A percentile compares a stretch with the other conserved stretches of the same genome.
Conservation (phyloP, 306 rosid genomes). For the Ochetophila trinervis region DNA sequence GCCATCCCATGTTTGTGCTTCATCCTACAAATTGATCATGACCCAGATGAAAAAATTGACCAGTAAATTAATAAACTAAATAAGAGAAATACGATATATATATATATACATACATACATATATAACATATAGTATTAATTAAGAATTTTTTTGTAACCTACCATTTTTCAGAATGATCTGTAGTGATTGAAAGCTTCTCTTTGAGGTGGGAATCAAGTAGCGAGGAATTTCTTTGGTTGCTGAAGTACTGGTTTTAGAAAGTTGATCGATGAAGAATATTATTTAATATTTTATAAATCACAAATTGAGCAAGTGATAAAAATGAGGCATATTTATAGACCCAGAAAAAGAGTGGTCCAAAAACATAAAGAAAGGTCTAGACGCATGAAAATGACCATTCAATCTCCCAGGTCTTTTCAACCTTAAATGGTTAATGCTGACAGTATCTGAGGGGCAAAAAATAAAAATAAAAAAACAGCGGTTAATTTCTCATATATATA, state of each 20-base stretch:
- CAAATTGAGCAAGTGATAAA: constrained; percentile 18
- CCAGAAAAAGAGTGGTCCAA: constrained; percentile 30
- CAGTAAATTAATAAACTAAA: background rate
- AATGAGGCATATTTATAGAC: constrained; percentile 45
- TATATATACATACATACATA: background rate
- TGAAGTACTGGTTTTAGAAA: constrained; percentile 13
- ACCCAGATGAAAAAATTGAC: constrained; percentile 8
- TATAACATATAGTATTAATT: no score
- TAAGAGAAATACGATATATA: background rate
- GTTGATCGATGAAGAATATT: no score
- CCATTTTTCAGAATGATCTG: background rate
- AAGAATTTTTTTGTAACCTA: constrained; percentile 36
- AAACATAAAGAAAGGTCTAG: constrained; percentile 51
- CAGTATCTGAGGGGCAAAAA: constrained; percentile 25
- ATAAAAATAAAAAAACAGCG: background rate
- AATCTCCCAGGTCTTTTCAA: constrained; percentile 27
- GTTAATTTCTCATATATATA: constrained; percentile 10
- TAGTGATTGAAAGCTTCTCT: background rate
- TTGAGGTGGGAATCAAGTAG: background rate
- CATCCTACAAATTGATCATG: constrained; percentile 36
- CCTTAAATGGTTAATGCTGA: constrained; percentile 25
- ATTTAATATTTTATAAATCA: constrained; percentile 4
- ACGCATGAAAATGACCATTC: constrained; percentile 41
- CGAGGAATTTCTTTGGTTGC: constrained; percentile 7
- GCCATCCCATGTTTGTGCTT: constrained; percentile 60